Conservation (phyloP, 257 asterid species). For the Cinchona pubescens region DNA sequence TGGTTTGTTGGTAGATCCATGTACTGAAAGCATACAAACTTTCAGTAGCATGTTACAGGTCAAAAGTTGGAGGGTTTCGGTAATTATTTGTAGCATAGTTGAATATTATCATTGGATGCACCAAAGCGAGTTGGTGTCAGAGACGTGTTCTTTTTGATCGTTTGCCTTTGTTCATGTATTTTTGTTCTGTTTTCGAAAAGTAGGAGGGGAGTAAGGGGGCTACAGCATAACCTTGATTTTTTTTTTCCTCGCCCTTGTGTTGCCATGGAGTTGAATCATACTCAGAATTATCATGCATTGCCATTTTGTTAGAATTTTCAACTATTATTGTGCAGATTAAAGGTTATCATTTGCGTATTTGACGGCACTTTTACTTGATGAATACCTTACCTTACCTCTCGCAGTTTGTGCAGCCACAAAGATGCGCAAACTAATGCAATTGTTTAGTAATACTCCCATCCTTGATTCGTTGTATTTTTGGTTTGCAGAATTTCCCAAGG, state of each 20-base stretch:
- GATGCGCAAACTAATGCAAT: background rate
- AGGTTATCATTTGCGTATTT: too few species aligned
- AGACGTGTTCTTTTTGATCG: too few species aligned
- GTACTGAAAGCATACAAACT: too few species aligned
- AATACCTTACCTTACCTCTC: too few species aligned
- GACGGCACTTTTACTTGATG: background rate
- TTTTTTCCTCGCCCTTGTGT: too few species aligned
- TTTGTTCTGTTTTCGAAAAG: background rate
- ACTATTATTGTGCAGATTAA: background rate
- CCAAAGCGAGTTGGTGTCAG: too few species aligned
- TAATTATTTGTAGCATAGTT: background rate
- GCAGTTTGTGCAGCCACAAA: too few species aligned
- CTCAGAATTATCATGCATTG: background rate
- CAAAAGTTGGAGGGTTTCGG: background rate
- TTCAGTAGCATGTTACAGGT: too few species aligned
- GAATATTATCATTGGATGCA: background rate
- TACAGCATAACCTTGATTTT: too few species aligned
- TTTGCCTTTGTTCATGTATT: background rate
- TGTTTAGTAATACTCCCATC: background rate
- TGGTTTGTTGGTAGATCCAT: too few species aligned
- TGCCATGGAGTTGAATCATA: background rate
- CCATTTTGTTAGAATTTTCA: too few species aligned
- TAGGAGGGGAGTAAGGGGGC: background rate
- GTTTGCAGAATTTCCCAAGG: conserved; percentile 26
- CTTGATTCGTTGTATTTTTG: background rate